Evolutionary conservation across 108 stramenopile genomes (phyloP), one percentile per base, ranked within the genome.

Genomic region (Skeletonema grethae): DNA sequence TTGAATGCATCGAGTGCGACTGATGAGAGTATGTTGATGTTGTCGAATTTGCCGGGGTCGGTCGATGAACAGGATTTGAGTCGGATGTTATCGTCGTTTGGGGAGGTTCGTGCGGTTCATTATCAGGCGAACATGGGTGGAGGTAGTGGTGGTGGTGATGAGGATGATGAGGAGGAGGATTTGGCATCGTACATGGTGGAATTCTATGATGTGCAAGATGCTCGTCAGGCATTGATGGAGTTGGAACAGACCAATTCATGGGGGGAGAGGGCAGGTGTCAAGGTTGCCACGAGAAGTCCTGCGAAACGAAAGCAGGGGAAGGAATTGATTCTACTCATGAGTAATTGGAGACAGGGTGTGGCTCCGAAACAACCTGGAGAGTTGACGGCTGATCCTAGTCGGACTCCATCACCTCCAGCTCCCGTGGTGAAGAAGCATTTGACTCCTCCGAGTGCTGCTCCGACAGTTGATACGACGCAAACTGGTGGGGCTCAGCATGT

Each of bases 151-250:
- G 76, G 64, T 28, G 67, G 50, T 29, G 77, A 86, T 10, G 79
- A 79, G 5, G 72, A 63, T 58, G 83, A 76, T 29, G 77, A 86
- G 7, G 79, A 79, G 5, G 72, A 63, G 55, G 83, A 76, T 50
- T 65, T 43, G 56, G 65, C 72, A 22, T 89, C 91, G 0, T 96
- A 83, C 73, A 61, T 94, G 36, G 89, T 89, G 4, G 91, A 94
- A 74, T 96, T 91, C 71, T 89, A 90, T 63, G 90, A 96, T 70
- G 68, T 91, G 29, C 95, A 96, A 69, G 95, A 96, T 75, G 89
- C 95, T 16, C 89, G 84, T 60, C 92, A 94, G 69, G 93, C 92
- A 28, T 76, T 89, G 59, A 65, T 92, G 74, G 95, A 96, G 62
- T 62, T 96, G 25, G 87, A 90, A 59, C 87, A 87, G 39, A 70